Evolutionary conservation across 495 filamentous ascomycete genomes (phyloP).

Genomic region (Hyphodiscus hymeniophilus): DNA sequence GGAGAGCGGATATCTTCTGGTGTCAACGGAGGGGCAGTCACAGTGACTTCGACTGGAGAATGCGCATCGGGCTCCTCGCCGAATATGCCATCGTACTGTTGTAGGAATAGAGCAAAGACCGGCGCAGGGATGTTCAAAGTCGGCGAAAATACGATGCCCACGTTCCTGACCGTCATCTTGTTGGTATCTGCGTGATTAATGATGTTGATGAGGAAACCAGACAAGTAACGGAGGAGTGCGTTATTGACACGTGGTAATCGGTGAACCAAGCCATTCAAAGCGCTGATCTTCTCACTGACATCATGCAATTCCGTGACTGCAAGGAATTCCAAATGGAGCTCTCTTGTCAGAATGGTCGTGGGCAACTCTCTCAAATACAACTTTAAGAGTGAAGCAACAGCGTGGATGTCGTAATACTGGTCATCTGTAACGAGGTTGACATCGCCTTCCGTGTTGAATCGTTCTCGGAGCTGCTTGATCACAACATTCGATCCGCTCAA

Average conservation of each 20-base stretch:
- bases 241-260: conserved; percentile 73
- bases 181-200: conserved; percentile 84
- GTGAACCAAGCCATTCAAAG: conserved; percentile 79
- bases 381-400: conserved; percentile 90
- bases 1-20: conserved; percentile 59
- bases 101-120: conserved; percentile 87
- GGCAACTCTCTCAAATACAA: conserved; percentile 90
- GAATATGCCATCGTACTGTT: conserved; percentile 83
- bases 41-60: conserved; percentile 33
- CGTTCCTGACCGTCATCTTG: conserved; percentile 97
- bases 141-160: conserved; percentile 97
- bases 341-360: conserved; percentile 79
- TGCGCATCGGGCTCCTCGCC: conserved; percentile 57
- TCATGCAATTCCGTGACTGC: conserved; percentile 74
- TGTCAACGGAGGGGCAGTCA: conserved; percentile 35
- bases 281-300: conserved; percentile 65
- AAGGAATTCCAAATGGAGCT: conserved; percentile 84
- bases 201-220: conserved; percentile 78
- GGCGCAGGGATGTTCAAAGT: conserved; percentile 95
- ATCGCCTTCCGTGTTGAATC: conserved; percentile 91
- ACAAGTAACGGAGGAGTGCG: conserved; percentile 71
- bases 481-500: conserved; percentile 90
- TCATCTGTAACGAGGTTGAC: conserved; percentile 78
- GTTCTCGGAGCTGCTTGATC: conserved; percentile 81
- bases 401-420: conserved; percentile 91